Evolutionary conservation across 805 yeast genomes (phyloP).

Genomic region (Candida awuae): DNA sequence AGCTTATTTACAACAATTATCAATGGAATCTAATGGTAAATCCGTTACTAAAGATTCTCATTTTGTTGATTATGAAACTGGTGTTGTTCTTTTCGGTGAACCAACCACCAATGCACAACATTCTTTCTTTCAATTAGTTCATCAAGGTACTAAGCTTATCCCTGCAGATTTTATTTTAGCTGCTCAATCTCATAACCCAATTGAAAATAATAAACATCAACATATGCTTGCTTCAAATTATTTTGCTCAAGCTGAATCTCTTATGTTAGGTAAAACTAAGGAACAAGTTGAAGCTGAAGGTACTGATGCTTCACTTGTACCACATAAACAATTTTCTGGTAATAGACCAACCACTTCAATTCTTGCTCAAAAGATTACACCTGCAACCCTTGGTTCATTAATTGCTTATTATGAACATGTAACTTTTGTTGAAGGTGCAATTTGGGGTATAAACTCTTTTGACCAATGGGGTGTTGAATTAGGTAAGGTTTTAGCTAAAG

Average conservation of each 20-base stretch:
- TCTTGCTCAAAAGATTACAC: constrained; percentile 91
- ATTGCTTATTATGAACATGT: constrained; percentile 97
- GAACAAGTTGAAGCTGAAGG: constrained; percentile 84
- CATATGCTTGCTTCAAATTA: constrained; percentile 98
- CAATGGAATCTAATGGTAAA: constrained; percentile 99
- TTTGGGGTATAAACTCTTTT: constrained; percentile 98
- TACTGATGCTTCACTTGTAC: constrained; percentile 69
- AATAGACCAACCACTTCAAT: constrained; percentile 99
- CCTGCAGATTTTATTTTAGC: constrained; percentile 96
- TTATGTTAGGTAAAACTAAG: constrained; percentile 90
- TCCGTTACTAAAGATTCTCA: constrained; percentile 88
- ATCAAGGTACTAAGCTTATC: constrained; percentile 96
- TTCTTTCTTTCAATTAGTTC: constrained; percentile 98
- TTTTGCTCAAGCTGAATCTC: constrained; percentile 97
- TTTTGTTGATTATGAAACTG: constrained; percentile 91
- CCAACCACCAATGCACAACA: constrained; percentile 99
- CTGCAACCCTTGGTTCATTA: constrained; percentile 91
- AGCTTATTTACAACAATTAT: constrained; percentile 96
- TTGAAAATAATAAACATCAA: constrained; percentile 90
- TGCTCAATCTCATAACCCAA: constrained; percentile 97
- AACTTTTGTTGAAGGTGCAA: constrained; percentile 96
- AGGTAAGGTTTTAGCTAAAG: constrained; percentile 97
- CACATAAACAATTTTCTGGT: constrained; percentile 95
- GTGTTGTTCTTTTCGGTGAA: constrained; percentile 93
- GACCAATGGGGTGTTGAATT: constrained; percentile 99